Evolutionary conservation across 2,329 filamentous ascomycete genomes (phyloP).

Genomic region (Eutypella sp.): DNA sequence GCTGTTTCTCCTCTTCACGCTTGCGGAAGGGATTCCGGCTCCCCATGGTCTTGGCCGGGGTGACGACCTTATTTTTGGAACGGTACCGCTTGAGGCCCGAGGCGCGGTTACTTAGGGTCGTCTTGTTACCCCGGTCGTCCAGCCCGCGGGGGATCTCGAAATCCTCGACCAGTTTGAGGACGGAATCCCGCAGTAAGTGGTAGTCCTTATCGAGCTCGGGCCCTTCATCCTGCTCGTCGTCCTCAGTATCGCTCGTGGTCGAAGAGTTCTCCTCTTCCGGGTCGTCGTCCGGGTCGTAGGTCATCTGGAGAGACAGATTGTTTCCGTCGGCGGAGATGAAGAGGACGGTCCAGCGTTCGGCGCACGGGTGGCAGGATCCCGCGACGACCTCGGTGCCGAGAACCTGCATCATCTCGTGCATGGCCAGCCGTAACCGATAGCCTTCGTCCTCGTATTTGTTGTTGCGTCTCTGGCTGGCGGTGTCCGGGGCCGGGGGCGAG

Average conservation of each 20-base stretch:
- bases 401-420: constrained; percentile 65
- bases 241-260: constrained; percentile 55
- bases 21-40: constrained; percentile 56
- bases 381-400: constrained; percentile 60
- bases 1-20: constrained; percentile 21
- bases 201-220: constrained; percentile 73
- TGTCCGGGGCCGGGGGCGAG: constrained; percentile 47
- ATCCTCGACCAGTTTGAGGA: constrained; percentile 75
- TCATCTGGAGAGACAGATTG: constrained; percentile 65
- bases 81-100: constrained; percentile 56
- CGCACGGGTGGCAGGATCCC: constrained; percentile 70
- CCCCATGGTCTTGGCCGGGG: constrained; percentile 43
- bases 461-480: constrained; percentile 36
- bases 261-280: constrained; percentile 58
- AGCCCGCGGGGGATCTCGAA: constrained; percentile 71
- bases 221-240: constrained; percentile 56
- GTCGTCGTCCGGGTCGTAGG: constrained; percentile 63
- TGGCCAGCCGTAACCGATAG: constrained; percentile 58
- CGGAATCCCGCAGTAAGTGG: constrained; percentile 73
- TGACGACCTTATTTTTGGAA: constrained; percentile 55
- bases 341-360: constrained; percentile 76
- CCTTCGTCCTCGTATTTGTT: constrained; percentile 60
- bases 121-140: constrained; percentile 53
- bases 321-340: constrained; percentile 73
- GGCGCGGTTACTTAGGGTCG: constrained; percentile 67